Conservation (phyloP, 1,139 yeast genomes). For the Meyerozyma carpophila region DNA sequence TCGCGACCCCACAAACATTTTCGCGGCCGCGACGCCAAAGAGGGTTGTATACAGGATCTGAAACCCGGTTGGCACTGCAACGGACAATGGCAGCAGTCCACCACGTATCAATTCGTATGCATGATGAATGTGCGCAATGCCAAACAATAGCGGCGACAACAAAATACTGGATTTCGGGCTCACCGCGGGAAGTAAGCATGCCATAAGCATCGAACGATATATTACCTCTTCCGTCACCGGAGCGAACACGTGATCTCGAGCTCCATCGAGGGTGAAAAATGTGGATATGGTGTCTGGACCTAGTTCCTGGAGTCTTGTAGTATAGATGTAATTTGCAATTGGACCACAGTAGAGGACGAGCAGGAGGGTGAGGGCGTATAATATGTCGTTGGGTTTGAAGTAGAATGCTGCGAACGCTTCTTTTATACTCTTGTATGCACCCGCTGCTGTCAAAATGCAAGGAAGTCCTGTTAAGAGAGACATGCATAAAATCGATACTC, state of each 20-base stretch:
- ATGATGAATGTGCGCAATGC: constrained; percentile 90
- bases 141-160: constrained; percentile 62
- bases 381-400: not conserved
- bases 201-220: constrained; percentile 60
- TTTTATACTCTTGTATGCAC: not conserved
- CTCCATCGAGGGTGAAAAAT: constrained; percentile 39
- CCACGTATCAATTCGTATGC: constrained; percentile 46
- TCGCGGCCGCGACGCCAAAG: constrained; percentile 75
- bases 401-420: not conserved
- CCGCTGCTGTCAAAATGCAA: constrained; percentile 3
- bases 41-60: constrained; percentile 72
- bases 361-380: constrained; percentile 22
- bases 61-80: constrained; percentile 39
- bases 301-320: constrained; percentile 11
- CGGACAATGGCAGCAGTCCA: constrained; percentile 21
- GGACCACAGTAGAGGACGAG: constrained; percentile 55
- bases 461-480: constrained; percentile 25
- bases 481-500: constrained; percentile 31
- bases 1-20: constrained; percentile 46
- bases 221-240: constrained; percentile 87
- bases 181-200: constrained; percentile 28
- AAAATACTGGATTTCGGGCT: constrained; percentile 6
- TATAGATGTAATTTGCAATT: constrained; percentile 33
- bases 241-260: constrained; percentile 68
- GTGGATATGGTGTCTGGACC: constrained; percentile 10